Percentiles rank a stretch among this genome's conserved stretches.
These are phyloP conservation scores for Sarocladiaceae sp. DNA, from an alignment of 2,329 filamentous ascomycete genomes.

Conservation along the genomic window DNA sequence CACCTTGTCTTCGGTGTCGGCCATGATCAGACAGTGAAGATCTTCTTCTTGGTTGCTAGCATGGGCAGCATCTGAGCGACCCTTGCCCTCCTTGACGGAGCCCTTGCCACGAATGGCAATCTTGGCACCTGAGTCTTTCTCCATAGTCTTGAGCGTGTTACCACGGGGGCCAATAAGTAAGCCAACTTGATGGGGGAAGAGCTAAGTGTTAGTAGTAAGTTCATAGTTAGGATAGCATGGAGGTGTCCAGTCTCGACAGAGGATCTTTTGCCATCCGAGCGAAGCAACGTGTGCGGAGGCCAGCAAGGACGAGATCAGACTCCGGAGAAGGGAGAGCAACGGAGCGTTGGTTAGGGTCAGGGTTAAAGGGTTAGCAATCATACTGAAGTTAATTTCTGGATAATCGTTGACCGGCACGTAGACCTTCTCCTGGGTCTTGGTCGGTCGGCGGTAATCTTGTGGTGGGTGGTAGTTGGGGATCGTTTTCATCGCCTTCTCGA, in stretches of 20 bases:
- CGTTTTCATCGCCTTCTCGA: constrained; percentile 99
- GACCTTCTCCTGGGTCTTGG: constrained; percentile 99
- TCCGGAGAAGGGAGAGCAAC: constrained; percentile 11
- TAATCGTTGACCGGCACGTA: constrained; percentile 99
- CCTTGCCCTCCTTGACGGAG: constrained; percentile 99
- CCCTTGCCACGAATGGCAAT: constrained; percentile 99
- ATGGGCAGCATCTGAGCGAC: constrained; percentile 96
- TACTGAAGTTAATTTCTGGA: constrained; percentile 99
- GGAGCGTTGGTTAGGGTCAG: constrained; percentile 53
- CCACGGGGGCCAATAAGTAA: constrained; percentile 99
- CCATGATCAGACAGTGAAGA: constrained; percentile 98
- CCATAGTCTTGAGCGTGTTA: constrained; percentile 99
- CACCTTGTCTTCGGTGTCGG: constrained; percentile 98
- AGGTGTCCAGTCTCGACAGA: constrained; percentile 5
- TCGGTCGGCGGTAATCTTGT: constrained; percentile 95
- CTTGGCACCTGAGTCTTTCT: constrained; percentile 93
- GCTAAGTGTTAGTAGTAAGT: constrained; percentile 82
- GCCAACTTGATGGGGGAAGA: constrained; percentile 84
- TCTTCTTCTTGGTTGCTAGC: constrained; percentile 99
- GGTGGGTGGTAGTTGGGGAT: constrained; percentile 99
- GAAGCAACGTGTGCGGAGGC: background rate
- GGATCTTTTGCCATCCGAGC: constrained; percentile 6
- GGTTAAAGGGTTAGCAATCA: constrained; percentile 93
- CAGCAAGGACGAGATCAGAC: constrained; percentile 15
- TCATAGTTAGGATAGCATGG: constrained; percentile 13